phyloP scores from a whole-genome alignment of 257 asterid species.

The Jasminum sambac region DNA sequence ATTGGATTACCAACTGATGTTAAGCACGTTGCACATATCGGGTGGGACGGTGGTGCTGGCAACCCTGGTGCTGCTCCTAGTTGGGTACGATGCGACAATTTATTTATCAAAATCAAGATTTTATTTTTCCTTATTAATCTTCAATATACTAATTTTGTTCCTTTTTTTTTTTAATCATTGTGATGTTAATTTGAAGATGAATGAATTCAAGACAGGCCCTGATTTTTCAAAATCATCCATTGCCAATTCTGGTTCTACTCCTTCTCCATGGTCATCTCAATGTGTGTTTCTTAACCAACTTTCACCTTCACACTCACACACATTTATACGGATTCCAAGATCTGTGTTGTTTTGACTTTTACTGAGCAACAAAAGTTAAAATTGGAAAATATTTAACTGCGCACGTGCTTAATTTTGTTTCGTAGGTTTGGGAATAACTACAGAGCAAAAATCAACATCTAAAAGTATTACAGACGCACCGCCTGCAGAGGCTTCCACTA shows the following conservation, averaged over 20 bases:
- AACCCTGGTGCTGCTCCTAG: constrained; percentile 8
- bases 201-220: constrained; percentile 44
- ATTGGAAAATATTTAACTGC: too few species aligned
- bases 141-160: too few species aligned
- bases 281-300: constrained; percentile 36
- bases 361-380: too few species aligned
- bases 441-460: constrained; percentile 34
- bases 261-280: constrained; percentile 85
- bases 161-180: neutral
- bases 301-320: too few species aligned
- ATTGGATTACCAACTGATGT: constrained; percentile 26
- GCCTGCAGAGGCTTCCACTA: constrained; percentile 32
- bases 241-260: constrained; percentile 56
- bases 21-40: constrained; percentile 26
- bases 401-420: neutral
- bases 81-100: constrained; percentile 13
- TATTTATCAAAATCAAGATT: neutral
- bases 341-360: too few species aligned
- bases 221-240: constrained; percentile 56
- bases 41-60: constrained; percentile 19
- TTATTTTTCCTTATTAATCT: neutral
- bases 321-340: too few species aligned
- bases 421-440: constrained; percentile 47
- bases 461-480: constrained; percentile 32
- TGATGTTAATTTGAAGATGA: constrained; percentile 37